Conservation (phyloP, 495 filamentous ascomycete genomes). For the Neurospora africana region DNA sequence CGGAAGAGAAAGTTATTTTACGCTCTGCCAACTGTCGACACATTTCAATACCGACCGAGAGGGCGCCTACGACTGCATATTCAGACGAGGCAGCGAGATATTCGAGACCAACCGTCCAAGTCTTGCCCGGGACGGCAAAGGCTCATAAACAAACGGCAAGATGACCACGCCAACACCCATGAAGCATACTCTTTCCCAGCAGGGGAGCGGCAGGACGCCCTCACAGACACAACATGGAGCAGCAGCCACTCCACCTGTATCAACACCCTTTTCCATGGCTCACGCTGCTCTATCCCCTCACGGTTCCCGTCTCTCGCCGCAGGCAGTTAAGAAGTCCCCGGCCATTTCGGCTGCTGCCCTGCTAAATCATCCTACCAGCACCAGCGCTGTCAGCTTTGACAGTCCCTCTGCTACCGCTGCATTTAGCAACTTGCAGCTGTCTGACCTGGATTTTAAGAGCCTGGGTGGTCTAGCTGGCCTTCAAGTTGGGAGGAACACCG, state of each 20-base stretch:
- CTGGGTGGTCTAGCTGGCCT: slow-evolving; percentile 16
- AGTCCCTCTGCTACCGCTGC: slow-evolving; percentile 43
- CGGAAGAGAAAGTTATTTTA: background rate
- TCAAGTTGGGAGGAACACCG: slow-evolving; percentile 31
- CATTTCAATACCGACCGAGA: background rate
- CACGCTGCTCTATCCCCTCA: slow-evolving; percentile 42
- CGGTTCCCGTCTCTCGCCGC: slow-evolving; percentile 40
- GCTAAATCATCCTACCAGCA: slow-evolving; percentile 25
- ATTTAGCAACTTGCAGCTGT: slow-evolving; percentile 34
- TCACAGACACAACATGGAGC: slow-evolving; percentile 34
- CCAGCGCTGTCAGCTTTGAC: slow-evolving; percentile 37
- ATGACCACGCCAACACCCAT: slow-evolving; percentile 44
- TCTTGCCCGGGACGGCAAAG: background rate
- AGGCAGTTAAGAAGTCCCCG: slow-evolving; percentile 46
- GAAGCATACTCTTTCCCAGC: slow-evolving; percentile 37
- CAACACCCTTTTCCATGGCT: slow-evolving; percentile 43
- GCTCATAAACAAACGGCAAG: background rate
- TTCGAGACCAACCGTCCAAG: background rate
- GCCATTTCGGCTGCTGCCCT: slow-evolving; percentile 27
- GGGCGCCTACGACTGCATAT: background rate
- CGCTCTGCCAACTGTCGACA: background rate
- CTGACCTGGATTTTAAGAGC: slow-evolving; percentile 33
- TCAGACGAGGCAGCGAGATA: background rate
- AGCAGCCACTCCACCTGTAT: slow-evolving; percentile 43
- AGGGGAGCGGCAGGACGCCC: slow-evolving; percentile 30